Evolutionary conservation across 257 asterid genomes (phyloP).

Genomic region (Thymus quinquecostatus): DNA sequence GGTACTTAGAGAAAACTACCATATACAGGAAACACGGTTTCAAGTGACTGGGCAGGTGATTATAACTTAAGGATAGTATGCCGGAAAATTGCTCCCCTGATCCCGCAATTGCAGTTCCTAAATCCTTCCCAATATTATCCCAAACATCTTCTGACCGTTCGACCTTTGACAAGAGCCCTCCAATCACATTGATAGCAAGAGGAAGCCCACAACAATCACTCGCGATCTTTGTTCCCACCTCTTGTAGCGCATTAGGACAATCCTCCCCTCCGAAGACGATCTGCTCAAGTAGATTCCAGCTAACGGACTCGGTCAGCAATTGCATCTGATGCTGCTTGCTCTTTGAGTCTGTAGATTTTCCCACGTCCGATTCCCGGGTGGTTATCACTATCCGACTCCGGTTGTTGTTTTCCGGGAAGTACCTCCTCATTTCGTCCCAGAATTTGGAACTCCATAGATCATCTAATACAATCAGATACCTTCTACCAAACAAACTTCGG

Average conservation of each 20-base stretch:
- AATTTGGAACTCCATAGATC: neutral
- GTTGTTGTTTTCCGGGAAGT: neutral
- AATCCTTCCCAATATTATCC: constrained; percentile 4
- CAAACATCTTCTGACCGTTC: constrained; percentile 10
- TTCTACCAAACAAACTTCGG: too few species aligned
- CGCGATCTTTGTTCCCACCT: neutral
- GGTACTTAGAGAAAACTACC: neutral
- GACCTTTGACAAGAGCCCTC: constrained; percentile 20
- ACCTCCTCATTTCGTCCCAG: neutral
- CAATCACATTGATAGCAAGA: constrained; percentile 31
- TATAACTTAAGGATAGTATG: neutral
- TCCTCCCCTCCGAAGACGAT: neutral
- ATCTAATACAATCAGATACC: neutral
- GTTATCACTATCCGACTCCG: neutral
- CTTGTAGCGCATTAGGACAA: neutral
- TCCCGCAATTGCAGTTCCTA: neutral
- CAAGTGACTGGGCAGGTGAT: neutral
- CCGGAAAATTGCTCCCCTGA: neutral
- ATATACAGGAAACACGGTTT: neutral
- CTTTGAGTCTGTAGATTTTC: neutral
- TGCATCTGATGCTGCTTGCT: constrained; percentile 16
- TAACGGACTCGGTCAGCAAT: neutral
- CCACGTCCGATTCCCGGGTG: neutral
- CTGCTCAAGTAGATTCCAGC: neutral
- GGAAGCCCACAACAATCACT: constrained; percentile 28